Conservation (phyloP, 495 filamentous ascomycete species). For the Daldinia bambusicola region DNA sequence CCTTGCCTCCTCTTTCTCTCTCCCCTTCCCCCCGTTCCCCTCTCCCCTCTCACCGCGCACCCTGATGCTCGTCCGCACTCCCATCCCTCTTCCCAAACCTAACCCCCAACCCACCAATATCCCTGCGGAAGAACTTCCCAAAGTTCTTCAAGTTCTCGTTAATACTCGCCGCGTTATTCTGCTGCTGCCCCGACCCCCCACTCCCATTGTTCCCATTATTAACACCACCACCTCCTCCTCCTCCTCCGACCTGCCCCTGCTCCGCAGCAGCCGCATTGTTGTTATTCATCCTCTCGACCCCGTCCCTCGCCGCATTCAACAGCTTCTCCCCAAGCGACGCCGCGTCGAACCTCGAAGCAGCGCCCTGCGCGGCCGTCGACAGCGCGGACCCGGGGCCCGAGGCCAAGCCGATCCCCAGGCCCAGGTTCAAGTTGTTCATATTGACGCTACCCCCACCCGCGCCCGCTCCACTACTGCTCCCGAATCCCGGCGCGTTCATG, state of each 20-base stretch:
- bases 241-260: conserved; percentile 53
- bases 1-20: too few species aligned
- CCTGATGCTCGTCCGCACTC: conserved; percentile 36
- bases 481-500: conserved; percentile 55
- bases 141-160: conserved; percentile 95
- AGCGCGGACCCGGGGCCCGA: conserved; percentile 22
- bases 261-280: conserved; percentile 47
- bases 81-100: conserved; percentile 68
- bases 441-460: conserved; percentile 41
- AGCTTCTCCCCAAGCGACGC: conserved; percentile 76
- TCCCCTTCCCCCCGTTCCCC: too few species aligned
- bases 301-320: conserved; percentile 87
- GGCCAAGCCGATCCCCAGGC: conserved; percentile 23
- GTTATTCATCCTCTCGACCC: conserved; percentile 77
- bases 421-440: conserved; percentile 40
- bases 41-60: neutral
- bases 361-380: conserved; percentile 49
- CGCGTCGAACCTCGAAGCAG: conserved; percentile 76
- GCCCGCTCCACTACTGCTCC: conserved; percentile 56
- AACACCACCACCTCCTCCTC: conserved; percentile 53
- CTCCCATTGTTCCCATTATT: conserved; percentile 58
- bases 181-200: conserved; percentile 59
- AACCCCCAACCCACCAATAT: conserved; percentile 83
- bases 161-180: conserved; percentile 65
- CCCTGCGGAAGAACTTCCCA: conserved; percentile 93